Evolutionary conservation across 805 yeast species (phyloP).

Genomic region (Lipomyces starkeyi): DNA sequence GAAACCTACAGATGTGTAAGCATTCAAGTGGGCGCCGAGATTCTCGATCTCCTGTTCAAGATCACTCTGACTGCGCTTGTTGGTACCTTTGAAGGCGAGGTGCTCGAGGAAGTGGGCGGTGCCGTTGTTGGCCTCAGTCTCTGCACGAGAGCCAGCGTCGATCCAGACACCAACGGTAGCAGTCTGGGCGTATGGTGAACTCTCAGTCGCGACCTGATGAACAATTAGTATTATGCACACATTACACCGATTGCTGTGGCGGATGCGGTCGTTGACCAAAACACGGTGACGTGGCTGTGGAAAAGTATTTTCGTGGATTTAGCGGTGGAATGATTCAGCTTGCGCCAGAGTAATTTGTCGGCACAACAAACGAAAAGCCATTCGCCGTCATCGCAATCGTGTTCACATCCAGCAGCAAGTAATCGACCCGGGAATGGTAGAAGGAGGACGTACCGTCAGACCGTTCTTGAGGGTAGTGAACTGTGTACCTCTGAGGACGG

Average conservation of each 20-base stretch:
- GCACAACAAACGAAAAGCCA: neutral
- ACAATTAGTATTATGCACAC: neutral
- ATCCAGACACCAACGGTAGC: constrained; percentile 99
- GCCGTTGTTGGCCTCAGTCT: constrained; percentile 80
- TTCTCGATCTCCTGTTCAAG: constrained; percentile 94
- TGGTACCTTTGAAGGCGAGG: constrained; percentile 94
- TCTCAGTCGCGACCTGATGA: constrained; percentile 69
- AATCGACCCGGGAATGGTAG: neutral
- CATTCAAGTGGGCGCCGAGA: constrained; percentile 95
- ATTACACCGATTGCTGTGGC: neutral
- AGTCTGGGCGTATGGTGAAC: constrained; percentile 83
- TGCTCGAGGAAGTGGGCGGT: constrained; percentile 98
- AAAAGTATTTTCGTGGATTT: neutral
- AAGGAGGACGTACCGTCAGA: constrained; percentile 63
- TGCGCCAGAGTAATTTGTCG: neutral
- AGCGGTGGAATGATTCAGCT: neutral
- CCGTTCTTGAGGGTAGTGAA: constrained; percentile 88
- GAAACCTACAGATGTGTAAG: constrained; percentile 74
- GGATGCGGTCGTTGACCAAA: neutral
- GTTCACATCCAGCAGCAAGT: neutral
- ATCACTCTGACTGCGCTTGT: constrained; percentile 74
- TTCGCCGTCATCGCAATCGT: neutral
- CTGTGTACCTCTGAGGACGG: constrained; percentile 55
- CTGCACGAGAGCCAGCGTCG: constrained; percentile 98
- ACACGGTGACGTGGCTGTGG: neutral